A percentile compares a stretch with the other conserved stretches of the same genome.
These are phyloP conservation scores for Malassezia caprae DNA, from an alignment of 1,284 basidiomycete genomes.

Conservation along the genomic window DNA sequence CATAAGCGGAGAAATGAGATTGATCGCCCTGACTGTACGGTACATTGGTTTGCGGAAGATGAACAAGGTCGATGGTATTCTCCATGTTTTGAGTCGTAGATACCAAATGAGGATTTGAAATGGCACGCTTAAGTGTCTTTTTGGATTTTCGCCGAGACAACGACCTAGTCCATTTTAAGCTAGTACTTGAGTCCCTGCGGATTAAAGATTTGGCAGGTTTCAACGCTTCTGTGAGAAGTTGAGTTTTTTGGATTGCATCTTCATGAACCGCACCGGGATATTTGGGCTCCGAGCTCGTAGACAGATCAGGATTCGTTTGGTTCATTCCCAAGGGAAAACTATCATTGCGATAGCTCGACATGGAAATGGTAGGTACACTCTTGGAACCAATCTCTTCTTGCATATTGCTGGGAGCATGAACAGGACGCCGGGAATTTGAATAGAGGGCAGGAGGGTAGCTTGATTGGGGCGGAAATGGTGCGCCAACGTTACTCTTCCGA, in stretches of 20 bases:
- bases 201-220: not conserved
- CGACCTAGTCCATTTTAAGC: slow-evolving; percentile 12
- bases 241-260: slow-evolving; percentile 8
- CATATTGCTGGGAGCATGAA: not conserved
- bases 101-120: slow-evolving; percentile 15
- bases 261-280: not conserved
- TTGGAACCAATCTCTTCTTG: not conserved
- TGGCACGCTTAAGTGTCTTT: slow-evolving; percentile 10
- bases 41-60: slow-evolving; percentile 4
- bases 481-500: not conserved
- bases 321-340: not conserved
- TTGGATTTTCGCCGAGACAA: slow-evolving; percentile 10
- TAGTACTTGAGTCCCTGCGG: not conserved
- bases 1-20: not conserved
- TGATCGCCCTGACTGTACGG: not conserved
- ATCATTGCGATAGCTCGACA: not conserved
- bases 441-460: not conserved
- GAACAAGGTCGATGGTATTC: slow-evolving; percentile 13
- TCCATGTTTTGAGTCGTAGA: slow-evolving; percentile 17
- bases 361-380: not conserved
- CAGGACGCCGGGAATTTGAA: not conserved
- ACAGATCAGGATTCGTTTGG: not conserved
- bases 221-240: slow-evolving; percentile 8
- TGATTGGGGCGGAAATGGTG: not conserved
- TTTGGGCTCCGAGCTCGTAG: not conserved